Percentiles rank a stretch among this genome's conserved stretches.
phyloP scores from a whole-genome alignment of 1,139 yeast genomes.

The Pichia sorboxylosa region DNA sequence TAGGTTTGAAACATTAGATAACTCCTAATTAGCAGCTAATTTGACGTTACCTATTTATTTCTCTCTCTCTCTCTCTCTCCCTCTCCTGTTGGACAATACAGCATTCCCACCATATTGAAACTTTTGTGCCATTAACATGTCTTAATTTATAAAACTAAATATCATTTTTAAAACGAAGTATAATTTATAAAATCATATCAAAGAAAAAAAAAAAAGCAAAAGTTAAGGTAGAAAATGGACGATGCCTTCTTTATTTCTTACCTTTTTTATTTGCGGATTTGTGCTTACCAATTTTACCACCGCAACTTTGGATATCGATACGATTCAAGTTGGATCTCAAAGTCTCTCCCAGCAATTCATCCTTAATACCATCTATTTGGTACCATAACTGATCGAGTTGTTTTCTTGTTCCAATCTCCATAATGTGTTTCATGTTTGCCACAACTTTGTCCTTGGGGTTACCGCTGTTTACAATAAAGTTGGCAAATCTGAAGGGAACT shows the following conservation, averaged over 20 bases:
- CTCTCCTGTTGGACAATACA: no score
- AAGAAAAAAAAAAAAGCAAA: no score
- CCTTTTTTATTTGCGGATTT: neutral
- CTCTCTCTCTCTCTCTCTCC: no score
- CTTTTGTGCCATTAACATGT: no score
- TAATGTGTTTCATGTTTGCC: constrained; percentile 47
- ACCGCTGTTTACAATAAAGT: constrained; percentile 62
- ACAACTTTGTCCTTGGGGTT: constrained; percentile 44
- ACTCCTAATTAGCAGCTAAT: no score
- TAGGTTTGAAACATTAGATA: no score
- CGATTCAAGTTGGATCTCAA: constrained; percentile 29
- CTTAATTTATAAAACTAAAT: no score
- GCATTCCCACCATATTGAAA: no score
- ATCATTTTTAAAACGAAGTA: no score
- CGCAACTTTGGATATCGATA: constrained; percentile 22
- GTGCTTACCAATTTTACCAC: constrained; percentile 4
- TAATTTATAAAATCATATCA: no score
- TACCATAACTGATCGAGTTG: constrained; percentile 68
- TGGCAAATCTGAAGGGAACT: constrained; percentile 55
- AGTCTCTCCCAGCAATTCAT: constrained; percentile 43
- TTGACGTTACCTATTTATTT: no score
- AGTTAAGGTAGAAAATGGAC: no score
- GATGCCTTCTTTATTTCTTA: neutral
- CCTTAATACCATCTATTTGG: constrained; percentile 70
- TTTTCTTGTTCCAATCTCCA: constrained; percentile 50